phyloP scores from a whole-genome alignment of 148 eudicot species.

The Arbutus unedo region DNA sequence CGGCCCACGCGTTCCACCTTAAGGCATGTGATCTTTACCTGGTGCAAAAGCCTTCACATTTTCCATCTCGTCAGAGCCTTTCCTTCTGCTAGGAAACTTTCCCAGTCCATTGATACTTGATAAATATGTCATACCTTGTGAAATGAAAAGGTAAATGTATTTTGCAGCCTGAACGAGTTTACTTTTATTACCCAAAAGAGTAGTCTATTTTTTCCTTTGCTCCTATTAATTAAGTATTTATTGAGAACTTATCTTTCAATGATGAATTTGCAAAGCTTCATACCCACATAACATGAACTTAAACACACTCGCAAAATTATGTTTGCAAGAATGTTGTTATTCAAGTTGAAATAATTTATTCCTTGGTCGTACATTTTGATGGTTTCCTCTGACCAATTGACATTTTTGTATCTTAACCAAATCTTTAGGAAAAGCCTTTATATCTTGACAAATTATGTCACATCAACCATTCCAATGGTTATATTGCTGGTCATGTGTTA shows the following conservation, averaged over 20 bases:
- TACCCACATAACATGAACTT: neutral
- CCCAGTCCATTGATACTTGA: constrained; percentile 5
- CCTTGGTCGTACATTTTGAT: neutral
- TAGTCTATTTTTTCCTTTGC: neutral
- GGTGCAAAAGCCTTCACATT: neutral
- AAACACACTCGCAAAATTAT: neutral
- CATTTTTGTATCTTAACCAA: neutral
- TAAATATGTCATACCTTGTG: neutral
- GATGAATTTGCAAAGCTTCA: neutral
- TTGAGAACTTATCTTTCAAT: neutral
- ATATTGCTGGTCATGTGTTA: neutral
- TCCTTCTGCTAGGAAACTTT: neutral
- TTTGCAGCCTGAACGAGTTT: neutral
- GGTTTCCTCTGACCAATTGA: neutral
- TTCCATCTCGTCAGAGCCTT: neutral
- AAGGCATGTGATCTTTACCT: neutral
- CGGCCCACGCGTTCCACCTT: neutral
- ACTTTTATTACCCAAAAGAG: neutral
- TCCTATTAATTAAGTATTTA: no score
- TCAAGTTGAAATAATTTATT: neutral
- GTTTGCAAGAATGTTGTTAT: neutral
- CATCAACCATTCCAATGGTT: neutral
- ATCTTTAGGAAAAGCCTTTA: neutral
- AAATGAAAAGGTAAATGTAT: neutral
- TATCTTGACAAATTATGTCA: neutral